phyloP scores from a whole-genome alignment of 176 grass and related monocot species.

The Eremochloa ophiuroides region DNA sequence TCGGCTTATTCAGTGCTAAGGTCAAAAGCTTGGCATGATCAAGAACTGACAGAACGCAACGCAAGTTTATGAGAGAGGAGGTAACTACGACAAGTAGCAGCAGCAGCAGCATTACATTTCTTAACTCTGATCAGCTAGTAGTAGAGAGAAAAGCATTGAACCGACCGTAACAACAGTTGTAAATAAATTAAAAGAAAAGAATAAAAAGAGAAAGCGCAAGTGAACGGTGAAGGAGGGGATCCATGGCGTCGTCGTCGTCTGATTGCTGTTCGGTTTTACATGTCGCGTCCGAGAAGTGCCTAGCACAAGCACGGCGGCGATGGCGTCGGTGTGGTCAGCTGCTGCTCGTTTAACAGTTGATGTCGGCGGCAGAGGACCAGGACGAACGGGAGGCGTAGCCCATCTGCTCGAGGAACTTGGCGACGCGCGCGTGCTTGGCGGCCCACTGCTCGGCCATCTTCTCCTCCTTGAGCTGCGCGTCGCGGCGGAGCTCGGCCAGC shows the following conservation, averaged over 20 bases:
- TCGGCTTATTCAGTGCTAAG: not conserved
- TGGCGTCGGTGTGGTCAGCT: slow-evolving; percentile 23
- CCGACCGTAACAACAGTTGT: slow-evolving; percentile 13
- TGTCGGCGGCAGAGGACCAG: slow-evolving; percentile 40
- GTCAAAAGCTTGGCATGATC: not conserved
- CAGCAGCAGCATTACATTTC: slow-evolving; percentile 1
- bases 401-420: slow-evolving; percentile 74
- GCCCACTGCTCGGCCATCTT: slow-evolving; percentile 96
- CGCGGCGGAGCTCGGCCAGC: slow-evolving; percentile 61
- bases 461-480: slow-evolving; percentile 86
- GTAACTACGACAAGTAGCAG: not conserved
- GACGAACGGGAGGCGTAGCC: slow-evolving; percentile 17
- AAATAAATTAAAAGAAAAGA: not conserved
- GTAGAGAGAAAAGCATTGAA: not conserved
- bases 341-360: slow-evolving; percentile 28
- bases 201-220: not conserved
- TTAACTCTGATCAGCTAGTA: not conserved
- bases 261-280: not conserved
- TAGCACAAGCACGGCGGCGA: not conserved
- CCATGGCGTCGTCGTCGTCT: not conserved
- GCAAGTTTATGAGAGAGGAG: not conserved
- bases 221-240: not conserved
- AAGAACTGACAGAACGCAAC: not conserved
- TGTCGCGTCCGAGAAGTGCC: not conserved
- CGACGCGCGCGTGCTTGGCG: slow-evolving; percentile 70